Percentiles rank a stretch among this genome's conserved stretches.
phyloP scores from a whole-genome alignment of 31 red algal genomes.

The Asparagopsis taxiformis region DNA sequence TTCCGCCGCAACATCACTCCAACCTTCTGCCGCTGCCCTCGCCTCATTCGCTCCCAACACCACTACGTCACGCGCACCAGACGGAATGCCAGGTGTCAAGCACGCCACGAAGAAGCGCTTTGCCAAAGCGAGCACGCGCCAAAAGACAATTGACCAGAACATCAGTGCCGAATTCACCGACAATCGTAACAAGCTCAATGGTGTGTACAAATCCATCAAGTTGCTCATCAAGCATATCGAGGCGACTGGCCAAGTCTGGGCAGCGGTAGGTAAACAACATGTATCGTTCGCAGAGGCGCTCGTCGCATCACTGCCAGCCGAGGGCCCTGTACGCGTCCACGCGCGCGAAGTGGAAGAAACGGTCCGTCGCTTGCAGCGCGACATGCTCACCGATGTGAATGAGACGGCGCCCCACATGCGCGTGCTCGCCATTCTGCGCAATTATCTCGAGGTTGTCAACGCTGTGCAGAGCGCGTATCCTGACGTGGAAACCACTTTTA shows the following conservation, averaged over 20 bases:
- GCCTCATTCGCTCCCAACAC: neutral
- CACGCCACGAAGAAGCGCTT: slow-evolving; percentile 36
- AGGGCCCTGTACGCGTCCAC: slow-evolving; percentile 6
- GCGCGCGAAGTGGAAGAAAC: slow-evolving; percentile 17
- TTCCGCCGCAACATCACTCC: neutral
- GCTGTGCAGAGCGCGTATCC: slow-evolving; percentile 5
- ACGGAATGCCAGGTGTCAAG: slow-evolving; percentile 11
- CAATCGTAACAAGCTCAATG: neutral
- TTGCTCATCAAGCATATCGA: slow-evolving; percentile 5
- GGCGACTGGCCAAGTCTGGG: slow-evolving; percentile 8
- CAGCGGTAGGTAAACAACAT: slow-evolving; percentile 21
- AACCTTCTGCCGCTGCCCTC: neutral
- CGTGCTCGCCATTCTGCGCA: slow-evolving; percentile 13
- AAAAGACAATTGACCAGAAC: slow-evolving; percentile 26
- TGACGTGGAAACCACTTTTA: slow-evolving; percentile 16
- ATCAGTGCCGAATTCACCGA: slow-evolving; percentile 18
- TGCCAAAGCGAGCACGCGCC: slow-evolving; percentile 10
- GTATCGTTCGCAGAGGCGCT: slow-evolving; percentile 15
- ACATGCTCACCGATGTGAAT: slow-evolving; percentile 6
- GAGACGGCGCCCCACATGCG: slow-evolving; percentile 4
- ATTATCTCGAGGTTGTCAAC: slow-evolving; percentile 10
- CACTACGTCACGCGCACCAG: neutral
- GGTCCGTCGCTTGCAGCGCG: slow-evolving; percentile 9
- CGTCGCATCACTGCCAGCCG: neutral
- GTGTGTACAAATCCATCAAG: slow-evolving; percentile 7